Base-by-base conservation (phyloP, 1,284 basidiomycete species). In the Lentinus polychrous region DNA sequence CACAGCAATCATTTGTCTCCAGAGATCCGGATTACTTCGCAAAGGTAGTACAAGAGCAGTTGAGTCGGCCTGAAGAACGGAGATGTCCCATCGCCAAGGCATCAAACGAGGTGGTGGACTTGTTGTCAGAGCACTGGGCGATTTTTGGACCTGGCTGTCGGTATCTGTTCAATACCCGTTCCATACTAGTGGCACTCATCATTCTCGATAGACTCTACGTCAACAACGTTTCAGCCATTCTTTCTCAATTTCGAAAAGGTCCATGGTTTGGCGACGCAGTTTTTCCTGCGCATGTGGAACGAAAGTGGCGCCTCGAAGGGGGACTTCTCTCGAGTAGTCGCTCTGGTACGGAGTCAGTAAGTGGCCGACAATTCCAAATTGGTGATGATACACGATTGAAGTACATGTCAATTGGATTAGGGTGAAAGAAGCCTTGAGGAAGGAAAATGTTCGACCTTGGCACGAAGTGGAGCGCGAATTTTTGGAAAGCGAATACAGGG, bases 201-300 rank as follows among this genome's bases (percentile, higher is more conserved):
- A 14, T 8, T 15, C 48, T 17, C n/a, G 17, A 6, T 36, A 66
- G 87, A 89, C 65, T 87, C 86, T 7, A 87, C 86, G 1, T 85
- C 89, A 3, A 86, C 88, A 1, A 79, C 83, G 1, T 94, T 91
- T 66, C 86, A 91, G 56, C 91, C 92, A 0, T 93, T 94, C 70
- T 86, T 97, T 64, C 76, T 97, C 52, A 89, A 91, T 57, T 91
- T 94, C 62, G 77, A 79, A 56, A 83, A 81, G 51, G 83, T 95
- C 8, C 94, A 98, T 66, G 72, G 78, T 5, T 71, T 95, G 3
- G 88, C 89, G 1, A 81, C 90, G 23, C 82, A 82, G 49, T 96
- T 97, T 72, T 96, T 96, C 71, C 69, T 94, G 23, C 80, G 91
- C 52, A 95, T 98, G 86, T 98, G 94, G 94, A 83, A 79, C 58